phyloP scores from a whole-genome alignment of 257 asterid genomes.

The Dorcoceras hygrometricum region DNA sequence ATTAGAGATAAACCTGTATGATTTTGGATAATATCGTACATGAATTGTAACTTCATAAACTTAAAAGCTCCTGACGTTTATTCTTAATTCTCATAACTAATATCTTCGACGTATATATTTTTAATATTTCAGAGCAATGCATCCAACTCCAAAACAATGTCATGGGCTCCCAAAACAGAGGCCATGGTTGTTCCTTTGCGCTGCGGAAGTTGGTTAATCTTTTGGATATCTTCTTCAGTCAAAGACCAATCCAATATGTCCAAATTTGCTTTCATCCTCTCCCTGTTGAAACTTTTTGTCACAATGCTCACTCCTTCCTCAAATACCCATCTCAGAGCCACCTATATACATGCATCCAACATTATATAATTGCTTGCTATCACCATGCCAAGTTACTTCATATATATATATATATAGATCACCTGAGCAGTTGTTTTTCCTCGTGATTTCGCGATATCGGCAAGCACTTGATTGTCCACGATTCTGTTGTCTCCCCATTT shows the following conservation, averaged over 20 bases:
- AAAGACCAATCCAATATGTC: constrained; percentile 53
- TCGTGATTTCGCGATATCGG: constrained; percentile 37
- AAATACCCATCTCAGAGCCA: constrained; percentile 57
- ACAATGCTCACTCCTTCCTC: constrained; percentile 57
- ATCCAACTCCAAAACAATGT: constrained; percentile 36
- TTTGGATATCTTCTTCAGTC: constrained; percentile 31
- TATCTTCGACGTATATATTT: too few species aligned
- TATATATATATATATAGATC: background rate
- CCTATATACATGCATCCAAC: constrained; percentile 19
- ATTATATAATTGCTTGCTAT: too few species aligned
- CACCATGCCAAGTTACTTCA: too few species aligned
- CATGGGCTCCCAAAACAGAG: constrained; percentile 36
- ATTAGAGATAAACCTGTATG: too few species aligned
- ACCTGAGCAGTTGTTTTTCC: constrained; percentile 61
- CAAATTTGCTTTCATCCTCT: constrained; percentile 55
- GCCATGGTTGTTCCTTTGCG: constrained; percentile 36
- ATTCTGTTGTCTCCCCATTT: constrained; percentile 59
- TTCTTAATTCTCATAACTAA: too few species aligned
- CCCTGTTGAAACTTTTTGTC: constrained; percentile 54
- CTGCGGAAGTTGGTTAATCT: constrained; percentile 44
- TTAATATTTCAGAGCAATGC: constrained; percentile 29
- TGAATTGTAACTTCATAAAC: too few species aligned
- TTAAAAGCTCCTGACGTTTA: too few species aligned
- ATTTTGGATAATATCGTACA: too few species aligned
- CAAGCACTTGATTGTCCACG: constrained; percentile 37